Base-by-base conservation (phyloP, 2,329 filamentous ascomycete species). In the Thielaviopsis populi region DNA sequence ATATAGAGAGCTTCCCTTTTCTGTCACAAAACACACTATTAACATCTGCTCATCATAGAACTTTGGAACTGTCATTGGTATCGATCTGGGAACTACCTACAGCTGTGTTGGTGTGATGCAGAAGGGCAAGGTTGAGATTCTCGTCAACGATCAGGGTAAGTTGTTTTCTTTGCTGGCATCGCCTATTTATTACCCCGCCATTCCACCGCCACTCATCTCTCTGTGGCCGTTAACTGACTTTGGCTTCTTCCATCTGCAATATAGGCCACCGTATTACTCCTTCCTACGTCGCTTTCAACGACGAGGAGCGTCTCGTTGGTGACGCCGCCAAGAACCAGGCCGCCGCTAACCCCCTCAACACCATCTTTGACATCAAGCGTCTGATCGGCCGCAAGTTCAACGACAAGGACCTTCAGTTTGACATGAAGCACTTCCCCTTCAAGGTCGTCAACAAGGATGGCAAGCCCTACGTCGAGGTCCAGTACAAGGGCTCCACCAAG, bases 351-450 rank as follows among this genome's bases (percentile, higher is more conserved):
- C 89, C 88, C 56, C 77, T 72, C 70, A 83, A 86, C 73, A 92
- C 88, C 62, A 82, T 92, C 73, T 92, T 80, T 73, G 88, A 92
- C 72, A 80, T 91, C 78, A 94, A 92, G 80, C 89, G 89, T 74
- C 77, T 94, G 71, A 91, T 94, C 73, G 89, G 89, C 72, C 88
- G 88, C 75, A 94, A 91, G 78, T 91, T 81, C 75, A 77, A 78
- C 61, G 89, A 94, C 75, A 88, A 87, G 79, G 89, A 95, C 68
- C 86, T 96, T 69, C 91, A 96, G 80, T 82, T 80, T 74, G 94
- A 99, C 74, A 83, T 94, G 74, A 97, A 99, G 88, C 89, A 96
- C 82, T 96, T 96, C 83, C 92, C 94, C 72, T 99, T 92, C 87
- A 90, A 89, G 79, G 88, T 99, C 67, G 74, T 90, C 73, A 83